Conservation (phyloP, 2,329 filamentous ascomycete genomes). For the Aspergillus quadricinctus region DNA sequence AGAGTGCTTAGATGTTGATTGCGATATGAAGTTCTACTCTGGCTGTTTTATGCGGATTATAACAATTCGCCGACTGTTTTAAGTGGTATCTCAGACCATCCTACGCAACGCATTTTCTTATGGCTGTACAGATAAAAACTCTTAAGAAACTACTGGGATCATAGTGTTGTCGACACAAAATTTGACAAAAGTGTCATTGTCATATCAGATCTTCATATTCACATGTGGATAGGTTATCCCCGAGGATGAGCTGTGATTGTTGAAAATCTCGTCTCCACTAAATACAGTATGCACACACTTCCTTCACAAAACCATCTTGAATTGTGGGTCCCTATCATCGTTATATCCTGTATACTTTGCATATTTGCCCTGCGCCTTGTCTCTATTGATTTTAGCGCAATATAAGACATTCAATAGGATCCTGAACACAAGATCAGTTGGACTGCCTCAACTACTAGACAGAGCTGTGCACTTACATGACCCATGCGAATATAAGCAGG, state of each 20-base stretch:
- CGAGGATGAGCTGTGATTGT: neutral
- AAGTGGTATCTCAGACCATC: neutral
- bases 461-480: conserved; percentile 50
- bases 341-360: conserved; percentile 53
- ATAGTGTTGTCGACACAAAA: neutral
- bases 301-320: conserved; percentile 55
- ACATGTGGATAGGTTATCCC: neutral
- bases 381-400: conserved; percentile 60
- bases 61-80: neutral
- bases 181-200: neutral
- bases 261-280: neutral
- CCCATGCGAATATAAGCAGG: conserved; percentile 59
- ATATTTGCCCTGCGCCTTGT: conserved; percentile 59
- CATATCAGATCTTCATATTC: neutral
- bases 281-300: neutral
- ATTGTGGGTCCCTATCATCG: conserved; percentile 61
- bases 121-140: neutral
- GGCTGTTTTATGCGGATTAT: neutral
- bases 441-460: neutral
- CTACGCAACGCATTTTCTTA: neutral
- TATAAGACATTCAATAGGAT: conserved; percentile 58
- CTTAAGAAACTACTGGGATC: neutral
- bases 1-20: neutral
- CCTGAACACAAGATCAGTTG: conserved; percentile 31
- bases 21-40: neutral